Evolutionary conservation across 2,329 filamentous ascomycete species (phyloP).

Genomic region (Colletotrichum tanaceti): DNA sequence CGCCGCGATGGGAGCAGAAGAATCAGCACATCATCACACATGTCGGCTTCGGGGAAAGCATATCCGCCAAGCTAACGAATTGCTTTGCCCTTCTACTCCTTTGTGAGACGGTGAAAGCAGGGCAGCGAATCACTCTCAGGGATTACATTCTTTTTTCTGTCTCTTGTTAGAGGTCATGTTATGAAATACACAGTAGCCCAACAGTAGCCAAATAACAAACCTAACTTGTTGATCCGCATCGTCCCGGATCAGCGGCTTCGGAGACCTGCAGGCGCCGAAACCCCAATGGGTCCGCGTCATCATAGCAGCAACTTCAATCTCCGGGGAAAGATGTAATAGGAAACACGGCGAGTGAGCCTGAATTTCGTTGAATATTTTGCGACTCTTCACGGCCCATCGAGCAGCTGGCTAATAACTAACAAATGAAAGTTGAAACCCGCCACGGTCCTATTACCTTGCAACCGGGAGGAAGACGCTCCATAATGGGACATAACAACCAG

Average conservation of each 20-base stretch:
- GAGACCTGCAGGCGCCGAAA: not conserved
- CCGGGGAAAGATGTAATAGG: not conserved
- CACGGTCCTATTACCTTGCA: not conserved
- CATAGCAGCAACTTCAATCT: constrained; percentile 1
- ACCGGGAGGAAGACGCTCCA: constrained; percentile 12
- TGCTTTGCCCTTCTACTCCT: not conserved
- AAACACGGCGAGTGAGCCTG: not conserved
- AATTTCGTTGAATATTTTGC: not conserved
- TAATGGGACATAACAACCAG: not conserved
- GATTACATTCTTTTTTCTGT: not conserved
- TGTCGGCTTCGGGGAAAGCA: constrained; percentile 5
- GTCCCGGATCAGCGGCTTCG: constrained; percentile 10
- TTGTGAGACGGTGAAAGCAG: not conserved
- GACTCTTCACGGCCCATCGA: not conserved
- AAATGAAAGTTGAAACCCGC: too few relatives aligned
- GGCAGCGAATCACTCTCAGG: constrained; percentile 7
- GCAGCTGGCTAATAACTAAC: not conserved
- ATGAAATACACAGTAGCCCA: too few relatives aligned
- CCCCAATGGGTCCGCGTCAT: constrained; percentile 20
- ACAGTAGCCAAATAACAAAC: constrained; percentile 12
- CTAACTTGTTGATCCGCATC: constrained; percentile 6
- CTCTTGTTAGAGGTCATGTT: not conserved
- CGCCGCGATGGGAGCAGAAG: not conserved
- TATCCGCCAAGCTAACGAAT: constrained; percentile 18
- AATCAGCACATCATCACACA: not conserved